Conservation (phyloP, 192 early-diverging fungal genomes). For the Gigaspora rosea region DNA sequence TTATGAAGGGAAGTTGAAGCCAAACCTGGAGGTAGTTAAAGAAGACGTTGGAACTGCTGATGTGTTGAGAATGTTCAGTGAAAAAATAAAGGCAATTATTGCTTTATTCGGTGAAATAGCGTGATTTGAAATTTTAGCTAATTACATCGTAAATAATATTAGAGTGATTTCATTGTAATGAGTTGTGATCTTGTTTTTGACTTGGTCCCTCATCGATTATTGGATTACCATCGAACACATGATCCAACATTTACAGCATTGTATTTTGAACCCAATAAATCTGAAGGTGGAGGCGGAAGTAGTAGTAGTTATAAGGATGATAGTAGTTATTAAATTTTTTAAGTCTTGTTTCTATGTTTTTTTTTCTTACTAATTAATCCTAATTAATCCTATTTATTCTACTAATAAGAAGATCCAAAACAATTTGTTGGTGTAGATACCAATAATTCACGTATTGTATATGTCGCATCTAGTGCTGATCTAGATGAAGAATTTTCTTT, state of each 20-base stretch:
- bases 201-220: conserved; percentile 75
- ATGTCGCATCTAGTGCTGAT: conserved; percentile 44
- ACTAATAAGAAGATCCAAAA: neutral
- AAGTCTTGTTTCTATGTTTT: too few relatives aligned
- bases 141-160: conserved; percentile 6
- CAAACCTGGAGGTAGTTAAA: conserved; percentile 64
- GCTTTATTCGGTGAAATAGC: neutral
- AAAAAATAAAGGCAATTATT: conserved; percentile 77
- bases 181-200: conserved; percentile 91
- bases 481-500: conserved; percentile 47
- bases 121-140: neutral
- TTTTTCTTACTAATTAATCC: too few relatives aligned
- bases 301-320: too few relatives aligned
- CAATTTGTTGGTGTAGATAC: conserved; percentile 49
- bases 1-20: conserved; percentile 64
- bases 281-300: conserved; percentile 52
- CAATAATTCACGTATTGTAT: conserved; percentile 40
- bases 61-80: conserved; percentile 74
- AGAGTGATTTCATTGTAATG: conserved; percentile 90
- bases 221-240: conserved; percentile 80
- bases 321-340: too few relatives aligned
- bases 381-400: too few relatives aligned
- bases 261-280: conserved; percentile 77
- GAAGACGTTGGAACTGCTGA: conserved; percentile 81
- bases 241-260: conserved; percentile 80